phyloP scores from a whole-genome alignment of 352 stramenopile species.

The Phytophthora macrochlamydospora region DNA sequence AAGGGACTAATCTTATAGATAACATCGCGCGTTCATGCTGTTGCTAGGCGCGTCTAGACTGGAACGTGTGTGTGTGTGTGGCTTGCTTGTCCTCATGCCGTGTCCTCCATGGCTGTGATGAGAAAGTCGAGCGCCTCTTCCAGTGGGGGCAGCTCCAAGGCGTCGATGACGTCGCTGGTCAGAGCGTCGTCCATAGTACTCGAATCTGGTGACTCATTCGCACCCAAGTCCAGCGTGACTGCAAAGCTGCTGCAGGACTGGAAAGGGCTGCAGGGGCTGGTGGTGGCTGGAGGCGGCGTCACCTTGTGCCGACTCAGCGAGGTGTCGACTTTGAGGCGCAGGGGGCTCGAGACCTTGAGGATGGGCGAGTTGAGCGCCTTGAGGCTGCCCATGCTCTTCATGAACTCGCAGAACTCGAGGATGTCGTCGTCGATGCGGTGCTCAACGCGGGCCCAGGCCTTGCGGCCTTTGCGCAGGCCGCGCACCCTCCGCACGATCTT shows the following conservation, averaged over 20 bases:
- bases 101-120: constrained; percentile 47
- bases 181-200: constrained; percentile 16
- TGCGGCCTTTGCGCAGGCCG: constrained; percentile 64
- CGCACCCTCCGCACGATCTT: constrained; percentile 71
- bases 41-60: background rate
- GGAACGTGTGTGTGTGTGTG: background rate
- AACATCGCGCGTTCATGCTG: constrained; percentile 3
- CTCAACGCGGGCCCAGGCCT: constrained; percentile 50
- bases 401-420: constrained; percentile 54
- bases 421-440: constrained; percentile 66
- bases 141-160: constrained; percentile 34
- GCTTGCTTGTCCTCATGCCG: background rate
- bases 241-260: constrained; percentile 19
- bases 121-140: constrained; percentile 64
- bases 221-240: constrained; percentile 7
- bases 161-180: background rate
- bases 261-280: constrained; percentile 22
- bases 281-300: constrained; percentile 21
- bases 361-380: constrained; percentile 17
- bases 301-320: background rate
- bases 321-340: background rate
- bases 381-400: constrained; percentile 40
- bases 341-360: background rate
- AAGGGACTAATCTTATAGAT: constrained; percentile 8
- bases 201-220: constrained; percentile 11